These are phyloP conservation scores for Tolypocladium ovalisporum DNA, from an alignment of 2,329 filamentous ascomycete species.

Conservation along the genomic window DNA sequence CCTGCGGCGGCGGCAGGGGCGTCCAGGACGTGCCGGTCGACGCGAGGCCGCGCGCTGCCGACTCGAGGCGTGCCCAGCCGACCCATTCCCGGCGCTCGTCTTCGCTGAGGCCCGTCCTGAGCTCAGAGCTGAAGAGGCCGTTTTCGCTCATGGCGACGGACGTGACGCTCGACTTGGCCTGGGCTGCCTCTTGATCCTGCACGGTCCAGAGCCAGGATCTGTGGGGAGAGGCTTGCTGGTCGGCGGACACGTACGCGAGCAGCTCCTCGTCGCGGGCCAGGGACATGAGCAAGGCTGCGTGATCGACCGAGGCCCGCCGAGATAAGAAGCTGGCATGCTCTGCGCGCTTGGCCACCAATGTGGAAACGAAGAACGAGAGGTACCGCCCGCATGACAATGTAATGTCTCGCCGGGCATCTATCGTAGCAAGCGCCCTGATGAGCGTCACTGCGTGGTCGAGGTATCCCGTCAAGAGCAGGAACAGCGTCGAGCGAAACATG, in stretches of 20 bases:
- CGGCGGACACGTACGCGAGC: conserved; percentile 73
- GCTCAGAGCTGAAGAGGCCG: conserved; percentile 32
- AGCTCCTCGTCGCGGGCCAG: conserved; percentile 67
- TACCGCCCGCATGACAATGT: conserved; percentile 73
- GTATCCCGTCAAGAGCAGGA: conserved; percentile 65
- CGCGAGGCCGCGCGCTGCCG: conserved; percentile 20
- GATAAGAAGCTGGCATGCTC: conserved; percentile 31
- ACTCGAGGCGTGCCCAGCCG: conserved; percentile 68
- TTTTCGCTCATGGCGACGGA: conserved; percentile 18
- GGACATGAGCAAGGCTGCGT: conserved; percentile 19
- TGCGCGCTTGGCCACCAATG: conserved; percentile 44
- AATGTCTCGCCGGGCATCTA: conserved; percentile 61
- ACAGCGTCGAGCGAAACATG: conserved; percentile 75
- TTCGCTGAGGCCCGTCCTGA: conserved; percentile 39
- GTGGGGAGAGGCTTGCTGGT: conserved; percentile 70
- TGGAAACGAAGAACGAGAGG: conserved; percentile 67
- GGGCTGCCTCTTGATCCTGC: conserved; percentile 35
- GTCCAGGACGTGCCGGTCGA: conserved; percentile 20
- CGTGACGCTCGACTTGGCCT: conserved; percentile 8
- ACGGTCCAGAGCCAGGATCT: conserved; percentile 76
- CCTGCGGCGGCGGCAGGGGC: conserved; percentile 17
- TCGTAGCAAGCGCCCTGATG: conserved; percentile 57
- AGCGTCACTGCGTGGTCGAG: conserved; percentile 64
- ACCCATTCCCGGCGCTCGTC: conserved; percentile 60
- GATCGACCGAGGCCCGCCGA: conserved; percentile 19